Evolutionary conservation across 495 filamentous ascomycete species (phyloP).

Genomic region (Mycothermus thermophilus): DNA sequence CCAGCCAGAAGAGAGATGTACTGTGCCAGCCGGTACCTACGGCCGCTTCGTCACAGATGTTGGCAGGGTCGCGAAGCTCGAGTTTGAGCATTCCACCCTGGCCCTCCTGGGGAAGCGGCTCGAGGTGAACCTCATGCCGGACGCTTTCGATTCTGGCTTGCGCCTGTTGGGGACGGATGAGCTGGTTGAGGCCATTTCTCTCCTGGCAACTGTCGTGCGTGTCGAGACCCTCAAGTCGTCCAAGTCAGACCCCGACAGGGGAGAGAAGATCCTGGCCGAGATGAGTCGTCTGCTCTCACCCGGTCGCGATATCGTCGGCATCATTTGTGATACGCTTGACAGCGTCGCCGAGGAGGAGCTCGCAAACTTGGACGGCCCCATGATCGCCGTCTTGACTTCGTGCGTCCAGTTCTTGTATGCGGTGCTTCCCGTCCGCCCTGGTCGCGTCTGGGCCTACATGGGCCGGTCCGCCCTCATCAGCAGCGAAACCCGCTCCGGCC

Average conservation of each 20-base stretch:
- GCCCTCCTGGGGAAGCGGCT: constrained; percentile 65
- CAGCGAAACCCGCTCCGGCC: constrained; percentile 54
- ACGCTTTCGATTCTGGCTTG: constrained; percentile 21
- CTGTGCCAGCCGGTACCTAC: constrained; percentile 47
- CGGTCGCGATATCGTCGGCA: constrained; percentile 62
- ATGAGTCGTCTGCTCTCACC: constrained; percentile 59
- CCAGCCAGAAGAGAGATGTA: constrained; percentile 27
- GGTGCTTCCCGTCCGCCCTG: constrained; percentile 55
- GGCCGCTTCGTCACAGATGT: constrained; percentile 60
- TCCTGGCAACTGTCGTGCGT: constrained; percentile 31
- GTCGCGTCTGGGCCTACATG: constrained; percentile 80
- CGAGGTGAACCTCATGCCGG: constrained; percentile 34
- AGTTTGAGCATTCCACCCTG: constrained; percentile 62
- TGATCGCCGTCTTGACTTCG: constrained; percentile 50
- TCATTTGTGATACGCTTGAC: constrained; percentile 78
- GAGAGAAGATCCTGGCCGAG: constrained; percentile 44
- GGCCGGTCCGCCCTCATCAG: constrained; percentile 64
- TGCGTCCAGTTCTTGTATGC: constrained; percentile 69
- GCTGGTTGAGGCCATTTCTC: constrained; percentile 25
- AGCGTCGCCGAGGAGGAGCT: constrained; percentile 51
- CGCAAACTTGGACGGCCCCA: constrained; percentile 31
- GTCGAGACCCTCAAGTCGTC: constrained; percentile 20
- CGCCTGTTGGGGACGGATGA: constrained; percentile 22
- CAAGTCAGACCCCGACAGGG: constrained; percentile 21
- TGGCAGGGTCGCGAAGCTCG: constrained; percentile 39